Base-by-base conservation (phyloP, 1,284 basidiomycete species). In the Malassezia globosa region DNA sequence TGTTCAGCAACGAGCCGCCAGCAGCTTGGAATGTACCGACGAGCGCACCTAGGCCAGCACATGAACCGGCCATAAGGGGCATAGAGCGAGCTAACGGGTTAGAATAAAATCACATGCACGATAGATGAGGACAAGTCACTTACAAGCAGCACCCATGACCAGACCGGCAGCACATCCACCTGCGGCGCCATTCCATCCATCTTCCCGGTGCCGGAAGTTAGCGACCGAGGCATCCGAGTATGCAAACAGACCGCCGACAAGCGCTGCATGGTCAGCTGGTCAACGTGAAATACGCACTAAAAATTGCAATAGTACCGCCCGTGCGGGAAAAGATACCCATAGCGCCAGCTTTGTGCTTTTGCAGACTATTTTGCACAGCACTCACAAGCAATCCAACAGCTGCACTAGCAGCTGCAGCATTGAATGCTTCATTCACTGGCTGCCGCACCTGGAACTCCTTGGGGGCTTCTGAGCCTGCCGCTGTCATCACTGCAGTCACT, bases 81-180 rank as follows among this genome's bases (percentile, higher is more conserved):
- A 94, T 64, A 21, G 88, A 94, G 58, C 85, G 81, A 46, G 80
- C 87, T 54, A 39, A 18, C 26, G 11, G 4, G 47, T 19, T 19
- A 23, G 11, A 31, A 8, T 31, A 18, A 10, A 36, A 4, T 37
- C 6, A 23, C 13, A 25, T 21, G 6, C 25, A 77, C n/a, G n/a
- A n/a, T n/a, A n/a, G n/a, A n/a, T n/a, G n/a, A n/a, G n/a, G n/a
- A n/a, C n/a, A n/a, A n/a, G n/a, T n/a, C n/a, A n/a, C 79, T 49
- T 69, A 86, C 87, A 77, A 75, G 82, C 78, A 54, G 89, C 76
- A 53, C 89, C 89, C 36, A 85, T 85, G 55, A 94, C 75, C 73
- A 94, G 85, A 41, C 89, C 89, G 47, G 88, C 87, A 42, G 88
- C 89, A 74, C 89, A 94, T 48, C 85, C 89, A 56, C 86, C 89